phyloP scores from a whole-genome alignment of 768 basidiomycete species.

The Nevesoporus exiguus region DNA sequence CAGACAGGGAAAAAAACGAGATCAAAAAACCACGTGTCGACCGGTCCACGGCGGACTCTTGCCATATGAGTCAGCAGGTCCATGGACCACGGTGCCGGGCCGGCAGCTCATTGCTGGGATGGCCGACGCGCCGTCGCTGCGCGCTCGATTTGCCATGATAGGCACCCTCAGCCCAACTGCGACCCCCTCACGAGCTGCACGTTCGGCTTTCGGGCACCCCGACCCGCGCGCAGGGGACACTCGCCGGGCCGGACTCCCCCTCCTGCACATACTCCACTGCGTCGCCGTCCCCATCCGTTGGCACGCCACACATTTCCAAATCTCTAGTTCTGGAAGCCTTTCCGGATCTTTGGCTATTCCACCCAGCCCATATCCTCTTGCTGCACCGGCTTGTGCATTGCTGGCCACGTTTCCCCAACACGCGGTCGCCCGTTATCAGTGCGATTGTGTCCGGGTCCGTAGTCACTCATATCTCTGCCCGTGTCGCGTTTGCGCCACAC shows the following conservation, averaged over 20 bases:
- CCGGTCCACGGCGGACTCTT: conserved; percentile 20
- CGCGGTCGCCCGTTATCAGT: conserved; percentile 9
- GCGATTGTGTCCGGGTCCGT: conserved; percentile 15
- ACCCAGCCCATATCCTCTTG: background rate
- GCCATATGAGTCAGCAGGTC: conserved; percentile 21
- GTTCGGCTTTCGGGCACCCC: background rate
- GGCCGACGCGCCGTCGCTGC: background rate
- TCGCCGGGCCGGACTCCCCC: background rate
- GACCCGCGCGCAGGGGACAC: background rate
- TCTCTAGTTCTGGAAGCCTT: background rate
- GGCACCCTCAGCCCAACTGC: conserved; percentile 18
- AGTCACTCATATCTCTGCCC: background rate
- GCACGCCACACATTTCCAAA: background rate
- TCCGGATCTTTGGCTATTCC: background rate
- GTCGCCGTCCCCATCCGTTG: background rate
- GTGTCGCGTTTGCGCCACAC: background rate
- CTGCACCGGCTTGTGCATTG: background rate
- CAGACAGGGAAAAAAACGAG: conserved; percentile 35
- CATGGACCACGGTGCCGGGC: conserved; percentile 22
- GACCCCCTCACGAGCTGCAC: background rate
- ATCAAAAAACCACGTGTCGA: conserved; percentile 33
- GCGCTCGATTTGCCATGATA: conserved; percentile 19
- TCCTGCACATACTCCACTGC: background rate
- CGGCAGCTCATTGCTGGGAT: conserved; percentile 4
- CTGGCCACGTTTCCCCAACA: conserved; percentile 2